Conservation (phyloP, 371 early-diverging fungal species). For the Dinochytrium kinnereticum region DNA sequence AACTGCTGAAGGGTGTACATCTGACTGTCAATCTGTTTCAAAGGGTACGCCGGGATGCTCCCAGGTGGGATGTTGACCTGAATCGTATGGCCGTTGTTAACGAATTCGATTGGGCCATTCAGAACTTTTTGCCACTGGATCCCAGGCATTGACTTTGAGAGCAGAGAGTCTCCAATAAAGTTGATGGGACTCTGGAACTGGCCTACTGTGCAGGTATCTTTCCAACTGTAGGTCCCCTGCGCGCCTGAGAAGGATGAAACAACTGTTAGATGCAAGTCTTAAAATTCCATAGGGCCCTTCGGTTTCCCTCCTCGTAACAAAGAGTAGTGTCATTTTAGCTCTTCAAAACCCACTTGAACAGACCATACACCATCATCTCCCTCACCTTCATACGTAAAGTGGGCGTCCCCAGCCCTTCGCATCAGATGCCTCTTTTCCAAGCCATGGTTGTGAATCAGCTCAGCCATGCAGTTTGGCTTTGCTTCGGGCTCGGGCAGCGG, state of each 20-base stretch:
- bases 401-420: background rate
- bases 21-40: background rate
- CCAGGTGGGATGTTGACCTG: conserved; percentile 2
- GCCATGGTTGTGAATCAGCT: background rate
- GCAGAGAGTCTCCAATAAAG: background rate
- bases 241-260: too few relatives aligned
- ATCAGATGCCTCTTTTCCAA: background rate
- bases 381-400: background rate
- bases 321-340: too few relatives aligned
- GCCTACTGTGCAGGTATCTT: background rate
- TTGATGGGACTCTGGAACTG: background rate
- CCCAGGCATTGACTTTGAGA: background rate
- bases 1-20: background rate
- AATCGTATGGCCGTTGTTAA: conserved; percentile 9
- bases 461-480: background rate
- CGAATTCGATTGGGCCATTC: background rate
- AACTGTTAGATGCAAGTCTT: too few relatives aligned
- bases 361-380: too few relatives aligned
- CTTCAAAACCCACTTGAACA: too few relatives aligned
- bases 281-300: too few relatives aligned
- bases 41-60: background rate
- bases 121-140: background rate
- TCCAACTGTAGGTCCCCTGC: too few relatives aligned
- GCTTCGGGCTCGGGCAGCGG: background rate
- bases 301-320: too few relatives aligned